Conservation (phyloP, 202 grass and related monocot genomes). For the Hordeum pubiflorum region DNA sequence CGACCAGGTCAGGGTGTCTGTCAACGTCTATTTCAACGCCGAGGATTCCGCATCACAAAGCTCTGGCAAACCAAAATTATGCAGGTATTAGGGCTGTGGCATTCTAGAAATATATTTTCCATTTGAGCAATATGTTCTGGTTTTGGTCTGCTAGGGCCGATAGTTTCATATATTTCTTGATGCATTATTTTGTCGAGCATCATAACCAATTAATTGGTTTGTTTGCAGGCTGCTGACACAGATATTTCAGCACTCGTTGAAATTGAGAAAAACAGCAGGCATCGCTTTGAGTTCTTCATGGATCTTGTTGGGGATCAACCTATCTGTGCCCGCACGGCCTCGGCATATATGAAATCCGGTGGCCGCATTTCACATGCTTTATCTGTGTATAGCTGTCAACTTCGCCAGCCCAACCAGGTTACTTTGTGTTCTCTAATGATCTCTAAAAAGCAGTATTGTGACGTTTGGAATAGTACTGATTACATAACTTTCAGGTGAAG, state of each 20-base stretch:
- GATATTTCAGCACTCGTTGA: slow-evolving; percentile 97
- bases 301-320: slow-evolving; percentile 93
- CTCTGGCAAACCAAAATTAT: slow-evolving; percentile 99
- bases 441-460: not conserved
- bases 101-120: no score
- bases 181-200: not conserved
- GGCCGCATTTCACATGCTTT: slow-evolving; percentile 94
- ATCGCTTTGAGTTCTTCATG: slow-evolving; percentile 99
- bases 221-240: slow-evolving; percentile 86
- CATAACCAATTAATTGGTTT: slow-evolving; percentile 16
- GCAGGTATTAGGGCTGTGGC: slow-evolving; percentile 47
- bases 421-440: no score
- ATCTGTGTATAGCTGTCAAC: slow-evolving; percentile 92
- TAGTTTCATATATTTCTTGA: no score
- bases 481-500: slow-evolving; percentile 88
- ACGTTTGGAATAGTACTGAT: not conserved
- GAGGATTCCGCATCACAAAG: slow-evolving; percentile 81
- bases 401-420: slow-evolving; percentile 94
- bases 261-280: slow-evolving; percentile 95
- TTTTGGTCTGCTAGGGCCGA: no score
- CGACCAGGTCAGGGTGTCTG: slow-evolving; percentile 92
- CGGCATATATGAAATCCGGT: slow-evolving; percentile 90
- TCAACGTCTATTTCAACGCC: slow-evolving; percentile 69
- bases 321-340: slow-evolving; percentile 92
- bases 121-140: not conserved